A percentile compares a stretch with the other conserved stretches of the same genome.
Evolutionary conservation across 352 stramenopile species (phyloP).

Genomic region (Phytopythium oedochilum): DNA sequence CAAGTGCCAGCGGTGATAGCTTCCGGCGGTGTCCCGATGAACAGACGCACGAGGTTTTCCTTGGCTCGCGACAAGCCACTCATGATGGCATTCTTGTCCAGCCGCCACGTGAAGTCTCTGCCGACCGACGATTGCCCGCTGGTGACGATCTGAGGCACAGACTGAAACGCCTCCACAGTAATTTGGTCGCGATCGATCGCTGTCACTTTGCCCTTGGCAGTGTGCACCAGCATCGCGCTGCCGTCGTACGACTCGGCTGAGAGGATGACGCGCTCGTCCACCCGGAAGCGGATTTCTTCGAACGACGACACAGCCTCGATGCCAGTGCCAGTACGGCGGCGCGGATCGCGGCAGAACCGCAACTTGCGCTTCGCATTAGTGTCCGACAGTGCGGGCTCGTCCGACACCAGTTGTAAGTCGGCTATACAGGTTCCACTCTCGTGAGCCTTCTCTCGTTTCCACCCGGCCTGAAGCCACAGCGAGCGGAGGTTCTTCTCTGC

Average conservation of each 20-base stretch:
- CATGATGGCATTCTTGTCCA: slow-evolving; percentile 73
- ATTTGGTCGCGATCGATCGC: slow-evolving; percentile 43
- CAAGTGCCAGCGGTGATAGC: slow-evolving; percentile 33
- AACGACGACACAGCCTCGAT: slow-evolving; percentile 28
- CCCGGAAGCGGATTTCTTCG: slow-evolving; percentile 48
- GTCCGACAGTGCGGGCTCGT: slow-evolving; percentile 26
- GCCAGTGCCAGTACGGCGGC: slow-evolving; percentile 12
- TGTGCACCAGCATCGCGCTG: slow-evolving; percentile 57
- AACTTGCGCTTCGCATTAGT: slow-evolving; percentile 35
- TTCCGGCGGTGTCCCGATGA: slow-evolving; percentile 52
- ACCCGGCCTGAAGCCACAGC: slow-evolving; percentile 61
- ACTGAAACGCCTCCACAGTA: slow-evolving; percentile 48
- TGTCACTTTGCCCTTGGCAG: slow-evolving; percentile 44
- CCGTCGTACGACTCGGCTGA: slow-evolving; percentile 68
- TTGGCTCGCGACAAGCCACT: slow-evolving; percentile 67
- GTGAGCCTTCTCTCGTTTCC: slow-evolving; percentile 46
- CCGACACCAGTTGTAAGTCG: slow-evolving; percentile 38
- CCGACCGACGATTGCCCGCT: slow-evolving; percentile 56
- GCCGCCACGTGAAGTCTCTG: slow-evolving; percentile 52
- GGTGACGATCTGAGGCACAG: slow-evolving; percentile 53
- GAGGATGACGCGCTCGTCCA: slow-evolving; percentile 71
- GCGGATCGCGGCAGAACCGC: slow-evolving; percentile 45
- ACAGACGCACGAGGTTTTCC: slow-evolving; percentile 72
- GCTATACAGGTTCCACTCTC: slow-evolving; percentile 52
- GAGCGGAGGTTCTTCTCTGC: slow-evolving; percentile 61